Base-by-base conservation (phyloP, 1,284 basidiomycete genomes). In the Marasmius fiardii region DNA sequence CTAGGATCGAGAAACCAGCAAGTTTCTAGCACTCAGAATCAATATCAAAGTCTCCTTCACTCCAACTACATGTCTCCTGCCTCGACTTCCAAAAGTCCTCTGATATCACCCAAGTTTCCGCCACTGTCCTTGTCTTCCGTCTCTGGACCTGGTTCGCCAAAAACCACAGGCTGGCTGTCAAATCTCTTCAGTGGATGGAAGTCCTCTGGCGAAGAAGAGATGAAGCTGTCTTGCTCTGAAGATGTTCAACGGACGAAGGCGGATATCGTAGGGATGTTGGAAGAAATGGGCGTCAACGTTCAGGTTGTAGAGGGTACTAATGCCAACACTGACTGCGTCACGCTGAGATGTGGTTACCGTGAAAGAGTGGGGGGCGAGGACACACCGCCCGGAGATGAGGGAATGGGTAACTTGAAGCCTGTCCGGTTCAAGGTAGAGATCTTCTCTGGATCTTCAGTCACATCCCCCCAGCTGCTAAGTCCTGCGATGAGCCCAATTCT, bases 131-230 rank as follows among this genome's bases (percentile, higher is more conserved):
- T 31, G 2, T 26, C 47, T 49, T 12, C 47, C 14, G 4, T 26
- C 31, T 11, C 24, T 18, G 26, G 47, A 49, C 26, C 26, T 33
- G 23, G 31, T n/a, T 41, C 39, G 16, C 39, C 39, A 16, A 41
- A 41, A 20, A 41, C 39, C 6, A 8, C 39, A 64, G 89, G 88
- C 43, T 91, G 88, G 88, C 88, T 91, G 67, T 88, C 88, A 7
- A 90, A 85, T 62, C 72, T 91, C 34, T 91, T 91, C 74, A 85
- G 81, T 66, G 85, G 83, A 60, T 73, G 75, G 33, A 79, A 88
- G 65, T 35, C 55, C 39, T 18, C 68, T 67, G 58, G 70, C 67
- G 44, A 60, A 14, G 84, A 83, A 58, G 47, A 49, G n/a, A n/a
- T 18, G 26, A 76, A 86, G n/a, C 73, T 93, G 18, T 89, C 86